Percentiles rank a stretch among this genome's conserved stretches.
Evolutionary conservation across 23 red algal genomes (phyloP).

Genomic region (Agarophyton chilense): DNA sequence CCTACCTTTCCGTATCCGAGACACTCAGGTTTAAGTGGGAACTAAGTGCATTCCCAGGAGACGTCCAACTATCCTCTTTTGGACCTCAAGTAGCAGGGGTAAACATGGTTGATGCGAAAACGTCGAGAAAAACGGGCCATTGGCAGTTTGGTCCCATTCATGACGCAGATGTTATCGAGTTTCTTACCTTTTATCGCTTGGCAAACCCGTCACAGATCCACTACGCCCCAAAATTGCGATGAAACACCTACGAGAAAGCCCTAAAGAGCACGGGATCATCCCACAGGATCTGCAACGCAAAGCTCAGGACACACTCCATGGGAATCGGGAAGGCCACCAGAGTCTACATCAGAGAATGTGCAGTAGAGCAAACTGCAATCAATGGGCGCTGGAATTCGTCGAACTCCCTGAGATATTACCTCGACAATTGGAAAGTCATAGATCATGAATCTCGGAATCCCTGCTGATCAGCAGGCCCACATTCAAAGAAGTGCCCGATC

Average conservation of each 20-base stretch:
- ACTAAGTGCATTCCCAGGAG: background rate
- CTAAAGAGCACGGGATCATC: too few relatives aligned
- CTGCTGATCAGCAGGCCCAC: too few relatives aligned
- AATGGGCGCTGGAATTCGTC: slow-evolving; percentile 28
- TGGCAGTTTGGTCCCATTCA: background rate
- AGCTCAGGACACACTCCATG: background rate
- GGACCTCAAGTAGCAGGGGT: background rate
- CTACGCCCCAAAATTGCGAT: too few relatives aligned
- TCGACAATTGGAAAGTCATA: slow-evolving; percentile 12
- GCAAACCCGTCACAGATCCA: background rate
- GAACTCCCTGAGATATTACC: background rate
- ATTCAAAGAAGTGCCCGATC: too few relatives aligned
- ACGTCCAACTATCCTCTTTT: too few relatives aligned
- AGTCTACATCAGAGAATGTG: background rate
- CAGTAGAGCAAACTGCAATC: slow-evolving; percentile 6
- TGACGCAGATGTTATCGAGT: background rate
- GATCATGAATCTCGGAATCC: too few relatives aligned
- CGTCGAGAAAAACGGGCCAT: background rate
- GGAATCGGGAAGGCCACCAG: slow-evolving; percentile 19
- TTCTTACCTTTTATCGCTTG: background rate
- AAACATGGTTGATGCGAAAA: background rate
- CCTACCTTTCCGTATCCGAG: too few relatives aligned
- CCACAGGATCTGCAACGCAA: background rate
- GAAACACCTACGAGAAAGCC: too few relatives aligned
- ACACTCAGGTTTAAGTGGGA: too few relatives aligned